phyloP scores from a whole-genome alignment of 2,329 filamentous ascomycete genomes.

The Leptographium lundbergii region DNA sequence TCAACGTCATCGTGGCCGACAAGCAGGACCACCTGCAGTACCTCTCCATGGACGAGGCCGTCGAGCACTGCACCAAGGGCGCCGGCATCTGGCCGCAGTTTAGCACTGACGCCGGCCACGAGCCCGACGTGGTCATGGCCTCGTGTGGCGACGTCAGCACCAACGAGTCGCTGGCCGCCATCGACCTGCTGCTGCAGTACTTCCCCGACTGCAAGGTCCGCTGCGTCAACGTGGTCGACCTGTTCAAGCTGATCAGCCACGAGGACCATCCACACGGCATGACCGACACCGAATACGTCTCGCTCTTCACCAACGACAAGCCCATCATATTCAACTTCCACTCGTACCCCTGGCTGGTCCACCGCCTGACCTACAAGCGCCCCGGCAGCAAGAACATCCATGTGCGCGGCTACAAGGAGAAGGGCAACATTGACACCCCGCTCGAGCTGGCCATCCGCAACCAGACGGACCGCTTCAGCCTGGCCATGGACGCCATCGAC shows the following conservation, averaged over 20 bases:
- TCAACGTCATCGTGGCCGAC: conserved; percentile 69
- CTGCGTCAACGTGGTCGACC: conserved; percentile 68
- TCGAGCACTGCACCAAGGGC: conserved; percentile 67
- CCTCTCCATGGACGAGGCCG: conserved; percentile 58
- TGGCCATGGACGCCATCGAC: conserved; percentile 68
- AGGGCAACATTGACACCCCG: conserved; percentile 74
- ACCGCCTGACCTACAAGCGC: conserved; percentile 64
- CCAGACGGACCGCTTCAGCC: conserved; percentile 61
- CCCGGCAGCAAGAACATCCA: conserved; percentile 55
- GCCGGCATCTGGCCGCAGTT: conserved; percentile 69
- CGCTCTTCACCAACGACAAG: conserved; percentile 59
- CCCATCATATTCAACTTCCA: conserved; percentile 79
- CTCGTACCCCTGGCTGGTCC: conserved; percentile 69
- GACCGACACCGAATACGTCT: conserved; percentile 49
- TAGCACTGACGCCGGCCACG: conserved; percentile 52
- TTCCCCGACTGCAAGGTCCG: conserved; percentile 63
- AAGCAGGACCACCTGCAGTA: conserved; percentile 71
- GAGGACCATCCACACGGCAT: conserved; percentile 63
- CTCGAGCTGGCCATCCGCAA: conserved; percentile 69
- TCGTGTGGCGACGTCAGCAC: conserved; percentile 65
- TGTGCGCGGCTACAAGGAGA: conserved; percentile 70
- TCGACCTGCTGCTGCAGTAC: conserved; percentile 57
- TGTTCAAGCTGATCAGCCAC: conserved; percentile 66
- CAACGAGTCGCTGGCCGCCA: conserved; percentile 61
- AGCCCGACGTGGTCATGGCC: conserved; percentile 67